Evolutionary conservation across 805 yeast genomes (phyloP).

Genomic region (Candida ascalaphidarum): DNA sequence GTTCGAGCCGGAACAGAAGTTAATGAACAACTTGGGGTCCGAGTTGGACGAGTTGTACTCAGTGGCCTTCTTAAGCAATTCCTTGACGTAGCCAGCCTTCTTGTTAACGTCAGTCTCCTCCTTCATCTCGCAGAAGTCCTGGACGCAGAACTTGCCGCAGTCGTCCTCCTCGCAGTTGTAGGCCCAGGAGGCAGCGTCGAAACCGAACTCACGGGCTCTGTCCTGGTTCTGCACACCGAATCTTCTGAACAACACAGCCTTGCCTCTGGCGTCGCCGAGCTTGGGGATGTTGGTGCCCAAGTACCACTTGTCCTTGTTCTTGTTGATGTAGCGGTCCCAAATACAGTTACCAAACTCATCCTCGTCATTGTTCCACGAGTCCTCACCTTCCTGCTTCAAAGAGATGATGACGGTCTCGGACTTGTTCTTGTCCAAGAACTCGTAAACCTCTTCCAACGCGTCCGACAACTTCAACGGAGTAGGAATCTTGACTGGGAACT

Average conservation of each 20-base stretch:
- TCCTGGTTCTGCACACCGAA: constrained; percentile 52
- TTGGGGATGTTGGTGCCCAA: constrained; percentile 48
- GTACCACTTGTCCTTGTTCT: constrained; percentile 50
- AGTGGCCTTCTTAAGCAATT: constrained; percentile 44
- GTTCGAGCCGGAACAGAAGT: constrained; percentile 68
- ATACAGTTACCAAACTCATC: constrained; percentile 60
- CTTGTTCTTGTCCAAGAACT: constrained; percentile 41
- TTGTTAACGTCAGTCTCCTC: constrained; percentile 42
- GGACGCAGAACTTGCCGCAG: constrained; percentile 53
- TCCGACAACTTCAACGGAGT: constrained; percentile 44
- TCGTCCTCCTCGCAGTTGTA: constrained; percentile 63
- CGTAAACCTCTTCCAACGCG: constrained; percentile 51
- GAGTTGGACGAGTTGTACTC: constrained; percentile 35
- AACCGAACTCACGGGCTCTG: constrained; percentile 41
- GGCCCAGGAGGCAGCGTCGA: constrained; percentile 60
- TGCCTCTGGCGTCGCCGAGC: constrained; percentile 59
- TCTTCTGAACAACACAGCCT: constrained; percentile 57
- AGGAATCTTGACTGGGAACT: constrained; percentile 61
- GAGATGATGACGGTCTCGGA: constrained; percentile 62
- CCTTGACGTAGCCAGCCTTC: constrained; percentile 50
- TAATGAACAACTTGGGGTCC: constrained; percentile 55
- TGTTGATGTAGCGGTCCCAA: constrained; percentile 48
- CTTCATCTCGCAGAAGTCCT: constrained; percentile 65
- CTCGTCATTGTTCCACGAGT: constrained; percentile 50
- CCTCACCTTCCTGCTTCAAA: constrained; percentile 66